phyloP scores from a whole-genome alignment of 345 rosid species.

The Lepidium sativum region DNA sequence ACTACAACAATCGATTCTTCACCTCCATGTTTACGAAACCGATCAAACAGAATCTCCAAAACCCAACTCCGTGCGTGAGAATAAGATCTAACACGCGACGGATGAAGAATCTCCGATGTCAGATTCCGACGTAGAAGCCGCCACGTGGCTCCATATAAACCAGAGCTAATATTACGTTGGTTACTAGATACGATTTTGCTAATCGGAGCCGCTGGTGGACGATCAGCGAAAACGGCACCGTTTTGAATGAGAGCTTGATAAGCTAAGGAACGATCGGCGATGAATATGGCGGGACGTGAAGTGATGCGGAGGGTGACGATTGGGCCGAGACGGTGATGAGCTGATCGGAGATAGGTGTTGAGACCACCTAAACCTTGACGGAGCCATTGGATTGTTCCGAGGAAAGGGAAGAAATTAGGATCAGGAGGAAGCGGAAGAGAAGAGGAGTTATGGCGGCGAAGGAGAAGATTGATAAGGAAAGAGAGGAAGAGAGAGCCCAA shows the following conservation, averaged over 20 bases:
- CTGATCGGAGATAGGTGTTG: not conserved
- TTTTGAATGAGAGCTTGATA: constrained; percentile 29
- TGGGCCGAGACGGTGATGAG: constrained; percentile 14
- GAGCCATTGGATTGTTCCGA: constrained; percentile 13
- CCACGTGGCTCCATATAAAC: constrained; percentile 34
- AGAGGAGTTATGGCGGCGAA: not conserved
- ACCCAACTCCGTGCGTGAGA: constrained; percentile 29
- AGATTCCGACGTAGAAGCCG: constrained; percentile 29
- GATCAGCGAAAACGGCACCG: constrained; percentile 26
- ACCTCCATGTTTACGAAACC: not conserved
- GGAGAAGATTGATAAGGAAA: not conserved
- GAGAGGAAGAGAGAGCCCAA: not conserved
- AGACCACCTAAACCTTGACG: not conserved
- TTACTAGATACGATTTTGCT: not conserved
- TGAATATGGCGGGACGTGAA: constrained; percentile 20
- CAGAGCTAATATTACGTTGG: constrained; percentile 26
- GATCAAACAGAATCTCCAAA: constrained; percentile 2
- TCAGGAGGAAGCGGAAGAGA: constrained; percentile 10
- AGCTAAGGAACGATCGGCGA: constrained; percentile 23
- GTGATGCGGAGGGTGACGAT: constrained; percentile 23
- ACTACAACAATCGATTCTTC: constrained; percentile 5
- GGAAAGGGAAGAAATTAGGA: not conserved
- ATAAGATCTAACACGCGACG: constrained; percentile 11
- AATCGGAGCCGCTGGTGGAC: constrained; percentile 15
- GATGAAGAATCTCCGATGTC: constrained; percentile 33